A percentile compares a stretch with the other conserved stretches of the same genome.
phyloP scores from a whole-genome alignment of 2,329 filamentous ascomycete species.

The Cladosporium austrohemisphaericum region DNA sequence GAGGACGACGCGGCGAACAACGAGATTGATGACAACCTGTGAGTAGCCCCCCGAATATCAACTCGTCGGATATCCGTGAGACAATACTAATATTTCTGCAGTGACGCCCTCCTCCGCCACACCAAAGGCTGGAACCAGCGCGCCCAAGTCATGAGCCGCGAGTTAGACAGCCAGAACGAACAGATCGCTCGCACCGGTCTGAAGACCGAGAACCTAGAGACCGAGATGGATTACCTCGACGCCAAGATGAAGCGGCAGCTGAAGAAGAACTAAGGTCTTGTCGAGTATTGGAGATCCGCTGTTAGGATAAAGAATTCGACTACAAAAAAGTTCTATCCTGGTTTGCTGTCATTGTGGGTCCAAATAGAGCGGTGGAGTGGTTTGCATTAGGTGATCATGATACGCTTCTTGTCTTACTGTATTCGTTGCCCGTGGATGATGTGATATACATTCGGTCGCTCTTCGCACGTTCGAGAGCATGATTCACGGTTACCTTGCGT shows the following conservation, averaged over 20 bases:
- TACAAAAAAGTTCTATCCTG: too few species aligned
- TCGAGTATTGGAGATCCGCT: too few species aligned
- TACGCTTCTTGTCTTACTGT: too few species aligned
- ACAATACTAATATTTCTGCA: conserved; percentile 44
- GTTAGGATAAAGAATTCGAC: too few species aligned
- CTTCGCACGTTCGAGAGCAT: too few species aligned
- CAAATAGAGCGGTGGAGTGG: too few species aligned
- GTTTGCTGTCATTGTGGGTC: too few species aligned
- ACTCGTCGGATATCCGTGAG: background rate
- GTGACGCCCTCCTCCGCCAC: conserved; percentile 56
- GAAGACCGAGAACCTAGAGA: conserved; percentile 56
- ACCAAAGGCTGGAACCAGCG: conserved; percentile 69
- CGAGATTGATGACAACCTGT: conserved; percentile 40
- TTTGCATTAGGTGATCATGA: too few species aligned
- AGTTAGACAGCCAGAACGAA: conserved; percentile 73
- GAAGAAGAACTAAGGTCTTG: conserved; percentile 9
- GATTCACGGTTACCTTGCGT: too few species aligned
- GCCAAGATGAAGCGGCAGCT: conserved; percentile 9
- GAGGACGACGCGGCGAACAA: conserved; percentile 61
- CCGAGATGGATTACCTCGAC: conserved; percentile 6
- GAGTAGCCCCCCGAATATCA: conserved; percentile 13
- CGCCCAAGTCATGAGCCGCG: conserved; percentile 68
- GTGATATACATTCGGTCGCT: too few species aligned
- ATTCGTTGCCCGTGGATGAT: too few species aligned
- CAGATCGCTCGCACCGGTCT: conserved; percentile 68